A percentile compares a stretch with the other conserved stretches of the same genome.
Conservation (phyloP, 371 early-diverging fungal genomes). For the Mucor saturninus region DNA sequence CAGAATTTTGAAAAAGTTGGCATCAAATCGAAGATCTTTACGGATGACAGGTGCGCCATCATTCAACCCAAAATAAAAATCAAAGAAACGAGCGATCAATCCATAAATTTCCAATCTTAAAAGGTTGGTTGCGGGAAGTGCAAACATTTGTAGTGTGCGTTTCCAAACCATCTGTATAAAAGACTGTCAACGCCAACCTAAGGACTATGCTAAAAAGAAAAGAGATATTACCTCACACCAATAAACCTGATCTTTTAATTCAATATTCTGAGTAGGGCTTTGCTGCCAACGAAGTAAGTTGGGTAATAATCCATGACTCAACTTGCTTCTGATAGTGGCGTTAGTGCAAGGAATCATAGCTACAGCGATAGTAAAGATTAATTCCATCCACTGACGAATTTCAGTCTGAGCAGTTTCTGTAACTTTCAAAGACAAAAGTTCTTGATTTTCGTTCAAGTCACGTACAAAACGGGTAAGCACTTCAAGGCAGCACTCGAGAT, state of each 20-base stretch:
- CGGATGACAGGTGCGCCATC: conserved; percentile 10
- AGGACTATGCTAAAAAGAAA: background rate
- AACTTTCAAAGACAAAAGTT: conserved; percentile 5
- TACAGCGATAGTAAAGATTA: conserved; percentile 40
- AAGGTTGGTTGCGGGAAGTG: conserved; percentile 52
- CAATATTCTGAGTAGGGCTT: conserved; percentile 9
- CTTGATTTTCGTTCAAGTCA: conserved; percentile 30
- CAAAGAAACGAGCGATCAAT: conserved; percentile 49
- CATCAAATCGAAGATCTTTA: conserved; percentile 46
- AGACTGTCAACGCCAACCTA: too few relatives aligned
- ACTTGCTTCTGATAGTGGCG: conserved; percentile 35
- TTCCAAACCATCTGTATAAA: conserved; percentile 48
- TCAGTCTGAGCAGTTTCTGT: background rate
- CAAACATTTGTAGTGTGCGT: conserved; percentile 48
- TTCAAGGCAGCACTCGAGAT: conserved; percentile 49
- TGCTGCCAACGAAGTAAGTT: conserved; percentile 47
- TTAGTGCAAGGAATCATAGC: conserved; percentile 54
- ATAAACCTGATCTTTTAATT: conserved; percentile 25
- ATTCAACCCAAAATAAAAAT: conserved; percentile 44
- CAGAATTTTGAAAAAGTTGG: conserved; percentile 44
- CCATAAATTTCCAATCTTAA: conserved; percentile 51
- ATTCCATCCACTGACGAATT: conserved; percentile 37
- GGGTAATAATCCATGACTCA: conserved; percentile 43
- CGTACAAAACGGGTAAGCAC: conserved; percentile 35
- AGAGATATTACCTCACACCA: conserved; percentile 38